Base-by-base conservation (phyloP, 345 rosid species). In the Populus tremula region DNA sequence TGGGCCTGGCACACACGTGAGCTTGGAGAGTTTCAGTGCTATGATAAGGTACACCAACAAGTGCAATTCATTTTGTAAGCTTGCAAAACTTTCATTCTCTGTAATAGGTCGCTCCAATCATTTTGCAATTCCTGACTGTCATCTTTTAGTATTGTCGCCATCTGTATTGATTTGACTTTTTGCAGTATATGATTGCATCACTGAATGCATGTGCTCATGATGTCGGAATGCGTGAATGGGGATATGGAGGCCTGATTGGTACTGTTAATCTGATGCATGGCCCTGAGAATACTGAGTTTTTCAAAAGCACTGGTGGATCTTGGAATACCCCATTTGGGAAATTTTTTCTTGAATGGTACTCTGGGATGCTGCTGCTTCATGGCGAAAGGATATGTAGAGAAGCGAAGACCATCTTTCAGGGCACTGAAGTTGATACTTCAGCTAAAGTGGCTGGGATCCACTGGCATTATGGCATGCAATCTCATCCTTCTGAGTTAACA, bases 1-100 rank as follows among this genome's bases (percentile, higher is more conserved):
- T 71, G 86, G 84, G 70, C 80, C 70, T 87, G 87, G 88, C 78
- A 45, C 10, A 68, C 82, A 1, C 83, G 76, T 65, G 89, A 85
- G 79, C 80, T 83, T 71, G 89, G 89, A 69, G 89, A 88, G 78
- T 87, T 88, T 79, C 89, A 87, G 29, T 88, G 88, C 83, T 85
- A 85, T 67, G 91, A 88, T 77, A 88, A 88, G 91, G 90, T 88
- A 72, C 43, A 66, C 33, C 41, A 77, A 75, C 41, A 16, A 67
- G 49, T 77, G 21, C 39, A 71, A 36, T 41, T 70, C 23, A 10
- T 36, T 36, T 69, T 59, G 53, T 6, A 31, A 29, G 13, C 23
- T 23, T 38, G 23, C 20, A 8, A 49, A 9, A 5, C 45, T 36
- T 20, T 10, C 72, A n/a, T 8, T n/a, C 50, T 53, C 10, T n/a